A percentile compares a stretch with the other conserved stretches of the same genome.
Evolutionary conservation across 768 basidiomycete species (phyloP).

Genomic region (Exidia glandulosa): DNA sequence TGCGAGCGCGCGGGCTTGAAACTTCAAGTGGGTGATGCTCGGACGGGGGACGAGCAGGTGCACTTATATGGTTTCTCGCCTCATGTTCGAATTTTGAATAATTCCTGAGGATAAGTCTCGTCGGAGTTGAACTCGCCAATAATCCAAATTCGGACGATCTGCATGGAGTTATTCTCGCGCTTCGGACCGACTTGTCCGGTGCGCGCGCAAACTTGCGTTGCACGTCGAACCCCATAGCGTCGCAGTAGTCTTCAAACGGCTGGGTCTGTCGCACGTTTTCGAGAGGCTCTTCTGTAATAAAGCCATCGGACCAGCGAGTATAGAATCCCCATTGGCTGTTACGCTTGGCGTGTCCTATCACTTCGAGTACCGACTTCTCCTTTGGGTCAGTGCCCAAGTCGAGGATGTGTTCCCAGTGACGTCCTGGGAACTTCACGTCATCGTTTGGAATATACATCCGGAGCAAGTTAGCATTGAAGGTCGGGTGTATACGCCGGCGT

Average conservation of each 20-base stretch:
- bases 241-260: neutral
- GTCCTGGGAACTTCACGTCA: slow-evolving; percentile 23
- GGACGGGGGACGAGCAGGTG: no score
- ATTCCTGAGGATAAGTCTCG: no score
- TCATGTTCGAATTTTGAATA: no score
- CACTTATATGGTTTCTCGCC: no score
- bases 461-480: slow-evolving; percentile 26
- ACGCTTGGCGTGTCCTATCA: neutral
- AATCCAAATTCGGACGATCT: no score
- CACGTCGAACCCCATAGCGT: neutral
- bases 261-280: neutral
- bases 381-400: neutral
- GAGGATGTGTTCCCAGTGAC: neutral
- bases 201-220: neutral
- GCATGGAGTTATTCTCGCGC: no score
- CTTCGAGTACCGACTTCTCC: neutral
- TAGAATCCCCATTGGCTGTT: neutral
- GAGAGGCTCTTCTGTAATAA: neutral
- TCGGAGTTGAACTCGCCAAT: no score
- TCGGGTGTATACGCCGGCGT: slow-evolving; percentile 18
- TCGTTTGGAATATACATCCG: slow-evolving; percentile 19
- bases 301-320: neutral
- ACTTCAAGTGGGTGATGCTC: no score
- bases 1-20: no score
- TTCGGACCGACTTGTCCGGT: no score